These are phyloP conservation scores for Boechera divaricarpa DNA, from an alignment of 345 rosid species.

Conservation along the genomic window DNA sequence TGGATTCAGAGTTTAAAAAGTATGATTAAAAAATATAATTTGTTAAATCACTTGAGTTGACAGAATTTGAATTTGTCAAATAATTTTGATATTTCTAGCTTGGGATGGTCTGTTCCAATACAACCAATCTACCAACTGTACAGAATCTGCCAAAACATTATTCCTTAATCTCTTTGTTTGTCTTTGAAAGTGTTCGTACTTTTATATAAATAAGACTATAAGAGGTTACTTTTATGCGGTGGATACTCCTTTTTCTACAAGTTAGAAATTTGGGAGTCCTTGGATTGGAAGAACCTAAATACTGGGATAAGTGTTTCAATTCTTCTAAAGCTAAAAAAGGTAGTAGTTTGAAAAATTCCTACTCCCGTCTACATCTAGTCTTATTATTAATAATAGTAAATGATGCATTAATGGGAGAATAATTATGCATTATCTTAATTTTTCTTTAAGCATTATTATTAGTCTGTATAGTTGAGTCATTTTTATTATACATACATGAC, in stretches of 20 bases:
- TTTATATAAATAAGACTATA: background rate
- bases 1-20: background rate
- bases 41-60: background rate
- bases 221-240: constrained; percentile 19
- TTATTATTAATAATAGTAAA: constrained; percentile 4
- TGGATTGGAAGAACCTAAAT: constrained; percentile 32
- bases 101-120: background rate
- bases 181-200: constrained; percentile 12
- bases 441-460: background rate
- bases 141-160: background rate
- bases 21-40: background rate
- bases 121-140: background rate
- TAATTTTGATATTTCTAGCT: constrained; percentile 8
- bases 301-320: constrained; percentile 14
- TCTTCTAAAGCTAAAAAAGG: constrained; percentile 13
- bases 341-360: constrained; percentile 43
- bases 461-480: constrained; percentile 7
- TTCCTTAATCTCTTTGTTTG: background rate
- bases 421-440: constrained; percentile 14
- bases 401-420: background rate
- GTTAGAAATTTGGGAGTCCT: constrained; percentile 31
- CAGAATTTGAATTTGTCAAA: background rate
- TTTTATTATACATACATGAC: constrained; percentile 15
- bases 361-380: constrained; percentile 40
- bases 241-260: constrained; percentile 30